Conservation (phyloP, 768 basidiomycete genomes). For the Kwoniella sp. region DNA sequence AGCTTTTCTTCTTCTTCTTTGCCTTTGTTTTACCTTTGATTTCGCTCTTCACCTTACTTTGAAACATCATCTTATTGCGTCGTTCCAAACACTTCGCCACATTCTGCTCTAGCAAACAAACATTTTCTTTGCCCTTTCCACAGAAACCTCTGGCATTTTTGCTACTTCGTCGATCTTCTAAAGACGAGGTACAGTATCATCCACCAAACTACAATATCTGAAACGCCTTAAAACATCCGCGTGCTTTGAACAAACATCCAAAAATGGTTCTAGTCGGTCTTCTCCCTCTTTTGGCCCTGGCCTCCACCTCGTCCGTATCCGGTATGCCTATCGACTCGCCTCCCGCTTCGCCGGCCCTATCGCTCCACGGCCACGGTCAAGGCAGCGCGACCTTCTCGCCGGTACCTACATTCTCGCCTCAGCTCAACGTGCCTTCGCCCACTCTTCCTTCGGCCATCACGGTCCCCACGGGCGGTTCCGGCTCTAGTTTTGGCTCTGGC, state of each 20-base stretch:
- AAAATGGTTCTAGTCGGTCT: conserved; percentile 26
- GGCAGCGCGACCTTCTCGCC: conserved; percentile 22
- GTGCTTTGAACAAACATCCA: too few relatives aligned
- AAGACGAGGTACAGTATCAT: too few relatives aligned
- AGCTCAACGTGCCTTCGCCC: conserved; percentile 13
- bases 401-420: conserved; percentile 18
- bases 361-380: conserved; percentile 4
- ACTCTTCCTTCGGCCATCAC: conserved; percentile 4
- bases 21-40: conserved; percentile 4
- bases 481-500: neutral
- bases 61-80: neutral
- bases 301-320: conserved; percentile 8
- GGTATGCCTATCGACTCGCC: conserved; percentile 19
- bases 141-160: too few relatives aligned
- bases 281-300: conserved; percentile 20
- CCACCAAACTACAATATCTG: too few relatives aligned
- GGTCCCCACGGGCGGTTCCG: neutral
- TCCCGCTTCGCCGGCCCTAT: conserved; percentile 14
- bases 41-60: neutral
- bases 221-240: too few relatives aligned
- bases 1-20: too few relatives aligned
- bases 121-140: too few relatives aligned
- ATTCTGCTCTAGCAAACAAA: too few relatives aligned
- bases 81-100: too few relatives aligned
- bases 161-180: too few relatives aligned